Base-by-base conservation (phyloP, 345 rosid genomes). In the Hevea brasiliensis region DNA sequence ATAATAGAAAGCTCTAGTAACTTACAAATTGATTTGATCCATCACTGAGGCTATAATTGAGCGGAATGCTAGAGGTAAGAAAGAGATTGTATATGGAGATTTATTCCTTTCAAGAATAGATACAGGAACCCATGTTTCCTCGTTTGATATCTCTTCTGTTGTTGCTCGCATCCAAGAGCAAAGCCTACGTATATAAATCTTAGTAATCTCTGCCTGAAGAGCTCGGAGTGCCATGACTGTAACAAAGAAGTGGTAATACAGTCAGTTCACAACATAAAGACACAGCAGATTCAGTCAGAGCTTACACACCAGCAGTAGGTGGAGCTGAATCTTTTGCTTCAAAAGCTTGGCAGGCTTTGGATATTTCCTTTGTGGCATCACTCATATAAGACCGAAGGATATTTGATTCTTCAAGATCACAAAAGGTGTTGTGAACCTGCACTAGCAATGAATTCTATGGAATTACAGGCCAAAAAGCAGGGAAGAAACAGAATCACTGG, bases 151-250 rank as follows among this genome's bases (percentile, higher is more conserved):
- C 74, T 76, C 87, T 65, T 91, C 98, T 13, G 87, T 85, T 23
- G 92, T 85, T 61, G 83, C 84, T 74, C 98, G 86, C 98, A 95
- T 88, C 98, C 98, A 95, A 51, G 97, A 91, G 86, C 99, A 95
- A 65, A 95, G 90, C 85, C 98, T 87, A 68, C 85, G 74, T 69
- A 91, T 88, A 79, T 91, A 92, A 72, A 89, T 87, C 85, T 90
- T 95, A 40, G 87, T 85, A 73, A 92, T 82, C 86, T 91, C 99
- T 41, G 88, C 90, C 77, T 89, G 91, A 68, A 91, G 84, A 32
- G 88, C 78, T 81, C 90, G 84, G 64, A 95, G 81, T 27, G 93
- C 89, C 76, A 83, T 73, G 47, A 88, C 98, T 94, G 89, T 78
- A 77, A 71, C 74, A 75, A 78, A 79, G 67, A 72, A 65, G n/a